phyloP scores from a whole-genome alignment of 2,329 filamentous ascomycete species.

The Exophiala phaeomuriformis region DNA sequence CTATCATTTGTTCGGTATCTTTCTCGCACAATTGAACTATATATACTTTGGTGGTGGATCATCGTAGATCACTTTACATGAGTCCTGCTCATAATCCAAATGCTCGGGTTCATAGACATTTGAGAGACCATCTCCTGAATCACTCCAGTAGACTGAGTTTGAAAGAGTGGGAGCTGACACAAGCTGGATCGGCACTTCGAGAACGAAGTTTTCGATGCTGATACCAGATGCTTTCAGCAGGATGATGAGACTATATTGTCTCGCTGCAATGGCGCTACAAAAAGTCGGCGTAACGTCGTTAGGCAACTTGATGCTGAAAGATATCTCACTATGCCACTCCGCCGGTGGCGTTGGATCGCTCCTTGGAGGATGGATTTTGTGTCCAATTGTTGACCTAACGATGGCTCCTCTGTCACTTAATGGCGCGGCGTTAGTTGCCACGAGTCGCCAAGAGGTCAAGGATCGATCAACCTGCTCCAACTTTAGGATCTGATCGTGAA shows the following conservation, averaged over 20 bases:
- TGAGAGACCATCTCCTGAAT: no score
- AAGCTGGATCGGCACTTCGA: conserved; percentile 3
- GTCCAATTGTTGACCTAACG: background rate
- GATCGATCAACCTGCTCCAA: background rate
- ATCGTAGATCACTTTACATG: no score
- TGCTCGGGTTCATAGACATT: no score
- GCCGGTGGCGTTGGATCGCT: background rate
- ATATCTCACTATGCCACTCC: background rate
- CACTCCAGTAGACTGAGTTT: no score
- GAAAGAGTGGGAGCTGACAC: background rate
- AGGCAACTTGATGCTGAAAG: background rate
- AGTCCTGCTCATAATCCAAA: no score
- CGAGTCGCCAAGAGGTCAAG: background rate
- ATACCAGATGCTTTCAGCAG: background rate
- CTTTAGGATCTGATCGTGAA: conserved; percentile 4
- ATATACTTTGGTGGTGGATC: no score
- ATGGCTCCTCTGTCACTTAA: background rate
- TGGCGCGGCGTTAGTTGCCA: background rate
- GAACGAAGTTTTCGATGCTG: conserved; percentile 1
- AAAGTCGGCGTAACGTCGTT: conserved; percentile 1
- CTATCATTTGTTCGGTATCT: no score
- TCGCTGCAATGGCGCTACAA: conserved; percentile 2
- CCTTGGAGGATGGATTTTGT: background rate
- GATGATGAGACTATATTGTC: conserved; percentile 3
- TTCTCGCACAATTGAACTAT: no score